Conservation (phyloP, 345 rosid species). For the Aurinia saxatilis region DNA sequence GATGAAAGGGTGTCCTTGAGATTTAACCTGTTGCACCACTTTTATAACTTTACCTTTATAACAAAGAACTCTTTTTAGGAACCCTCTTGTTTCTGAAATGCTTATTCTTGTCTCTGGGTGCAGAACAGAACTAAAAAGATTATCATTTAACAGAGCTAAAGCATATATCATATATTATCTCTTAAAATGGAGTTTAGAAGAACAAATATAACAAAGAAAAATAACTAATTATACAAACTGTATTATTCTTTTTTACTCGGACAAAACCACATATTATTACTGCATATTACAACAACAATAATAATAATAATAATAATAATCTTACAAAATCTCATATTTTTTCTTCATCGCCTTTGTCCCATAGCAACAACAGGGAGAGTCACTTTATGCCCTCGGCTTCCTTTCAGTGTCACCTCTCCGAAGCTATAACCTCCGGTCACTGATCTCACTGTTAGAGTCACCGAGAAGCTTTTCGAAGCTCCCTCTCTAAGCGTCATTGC, state of each 20-base stretch:
- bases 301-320: constrained; percentile 12
- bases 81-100: too few species aligned
- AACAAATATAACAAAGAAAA: neutral
- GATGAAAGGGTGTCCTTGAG: too few species aligned
- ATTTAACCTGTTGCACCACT: too few species aligned
- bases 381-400: constrained; percentile 92
- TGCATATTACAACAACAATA: constrained; percentile 44
- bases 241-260: constrained; percentile 1
- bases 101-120: too few species aligned
- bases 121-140: neutral
- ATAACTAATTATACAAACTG: constrained; percentile 25
- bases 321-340: constrained; percentile 32
- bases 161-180: neutral
- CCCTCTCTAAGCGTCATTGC: constrained; percentile 77
- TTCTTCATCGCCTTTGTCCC: constrained; percentile 57
- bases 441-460: constrained; percentile 60
- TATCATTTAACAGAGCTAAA: neutral
- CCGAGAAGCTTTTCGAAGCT: constrained; percentile 55
- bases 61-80: too few species aligned
- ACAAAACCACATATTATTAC: constrained; percentile 40
- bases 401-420: constrained; percentile 77
- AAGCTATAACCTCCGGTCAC: constrained; percentile 72
- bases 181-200: neutral
- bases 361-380: constrained; percentile 77
- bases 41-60: too few species aligned